Conservation (phyloP, 176 grass and related monocot species). For the Aegilops sharonensis region DNA sequence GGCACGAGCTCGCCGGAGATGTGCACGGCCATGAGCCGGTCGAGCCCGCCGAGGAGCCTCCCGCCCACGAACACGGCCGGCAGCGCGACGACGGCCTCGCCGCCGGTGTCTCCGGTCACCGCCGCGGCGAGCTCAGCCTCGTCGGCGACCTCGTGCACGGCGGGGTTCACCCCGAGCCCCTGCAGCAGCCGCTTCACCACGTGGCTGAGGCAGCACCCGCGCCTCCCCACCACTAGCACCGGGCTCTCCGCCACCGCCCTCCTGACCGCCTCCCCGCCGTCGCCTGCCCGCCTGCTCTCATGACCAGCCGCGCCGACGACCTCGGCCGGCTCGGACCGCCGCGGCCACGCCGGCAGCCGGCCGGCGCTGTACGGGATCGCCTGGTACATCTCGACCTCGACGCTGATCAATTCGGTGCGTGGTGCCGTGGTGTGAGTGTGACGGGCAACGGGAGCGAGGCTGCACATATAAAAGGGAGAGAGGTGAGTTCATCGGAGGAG, state of each 20-base stretch:
- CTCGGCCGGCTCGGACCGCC: not conserved
- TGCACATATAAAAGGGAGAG: constrained; percentile 24
- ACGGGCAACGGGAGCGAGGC: not conserved
- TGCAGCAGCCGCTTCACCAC: constrained; percentile 77
- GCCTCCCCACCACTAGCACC: constrained; percentile 63
- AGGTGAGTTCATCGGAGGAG: constrained; percentile 3
- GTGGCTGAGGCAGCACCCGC: constrained; percentile 91
- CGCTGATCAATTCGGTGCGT: no score
- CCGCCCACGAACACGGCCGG: constrained; percentile 90
- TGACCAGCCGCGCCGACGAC: not conserved
- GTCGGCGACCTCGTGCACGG: constrained; percentile 67
- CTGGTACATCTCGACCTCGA: constrained; percentile 50
- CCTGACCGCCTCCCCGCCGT: constrained; percentile 13
- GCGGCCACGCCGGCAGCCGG: not conserved
- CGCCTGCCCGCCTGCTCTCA: not conserved
- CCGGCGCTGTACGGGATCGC: constrained; percentile 70
- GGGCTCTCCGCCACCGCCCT: constrained; percentile 69
- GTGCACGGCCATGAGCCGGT: constrained; percentile 87
- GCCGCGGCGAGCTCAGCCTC: constrained; percentile 45
- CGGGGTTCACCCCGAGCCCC: constrained; percentile 83
- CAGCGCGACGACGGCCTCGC: constrained; percentile 34
- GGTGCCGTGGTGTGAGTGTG: not conserved
- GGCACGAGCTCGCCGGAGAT: constrained; percentile 95
- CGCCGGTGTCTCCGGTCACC: not conserved
- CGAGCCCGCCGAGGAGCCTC: constrained; percentile 64